Evolutionary conservation across 1,284 basidiomycete species (phyloP).

Genomic region (Tilletia horrida): DNA sequence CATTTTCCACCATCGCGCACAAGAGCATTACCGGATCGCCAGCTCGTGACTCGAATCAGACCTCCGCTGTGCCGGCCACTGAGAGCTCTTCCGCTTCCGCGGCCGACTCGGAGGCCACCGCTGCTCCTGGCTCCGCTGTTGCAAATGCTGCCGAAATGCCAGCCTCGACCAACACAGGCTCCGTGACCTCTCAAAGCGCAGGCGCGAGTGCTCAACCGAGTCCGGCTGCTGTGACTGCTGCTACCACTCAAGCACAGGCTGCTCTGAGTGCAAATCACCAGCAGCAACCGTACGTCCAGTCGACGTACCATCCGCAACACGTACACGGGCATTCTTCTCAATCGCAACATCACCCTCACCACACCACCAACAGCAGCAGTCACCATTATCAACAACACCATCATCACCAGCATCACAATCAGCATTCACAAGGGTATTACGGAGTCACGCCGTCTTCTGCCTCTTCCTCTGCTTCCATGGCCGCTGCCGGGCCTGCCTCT

Average conservation of each 20-base stretch:
- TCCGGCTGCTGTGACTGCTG: background rate
- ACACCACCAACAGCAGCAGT: background rate
- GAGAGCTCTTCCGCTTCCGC: too few relatives aligned
- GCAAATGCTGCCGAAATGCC: too few relatives aligned
- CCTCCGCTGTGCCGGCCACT: too few relatives aligned
- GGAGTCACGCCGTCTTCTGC: background rate
- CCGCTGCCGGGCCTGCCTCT: background rate
- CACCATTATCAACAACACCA: background rate
- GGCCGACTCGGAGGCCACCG: too few relatives aligned
- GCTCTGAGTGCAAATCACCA: constrained; percentile 3
- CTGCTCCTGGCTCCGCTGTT: too few relatives aligned
- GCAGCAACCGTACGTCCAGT: background rate
- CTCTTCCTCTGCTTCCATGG: constrained; percentile 1
- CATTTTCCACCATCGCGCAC: too few relatives aligned
- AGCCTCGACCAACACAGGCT: too few relatives aligned
- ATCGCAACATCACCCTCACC: background rate
- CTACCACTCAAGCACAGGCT: background rate
- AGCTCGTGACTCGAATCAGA: too few relatives aligned
- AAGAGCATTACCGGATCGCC: too few relatives aligned
- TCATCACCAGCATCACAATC: background rate
- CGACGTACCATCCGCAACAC: background rate
- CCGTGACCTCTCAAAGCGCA: too few relatives aligned
- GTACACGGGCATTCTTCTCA: background rate
- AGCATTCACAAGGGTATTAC: background rate
- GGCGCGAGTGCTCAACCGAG: too few relatives aligned